Evolutionary conservation across 495 filamentous ascomycete species (phyloP), one percentile per base, ranked within the genome.

Genomic region (Neurospora discreta): DNA sequence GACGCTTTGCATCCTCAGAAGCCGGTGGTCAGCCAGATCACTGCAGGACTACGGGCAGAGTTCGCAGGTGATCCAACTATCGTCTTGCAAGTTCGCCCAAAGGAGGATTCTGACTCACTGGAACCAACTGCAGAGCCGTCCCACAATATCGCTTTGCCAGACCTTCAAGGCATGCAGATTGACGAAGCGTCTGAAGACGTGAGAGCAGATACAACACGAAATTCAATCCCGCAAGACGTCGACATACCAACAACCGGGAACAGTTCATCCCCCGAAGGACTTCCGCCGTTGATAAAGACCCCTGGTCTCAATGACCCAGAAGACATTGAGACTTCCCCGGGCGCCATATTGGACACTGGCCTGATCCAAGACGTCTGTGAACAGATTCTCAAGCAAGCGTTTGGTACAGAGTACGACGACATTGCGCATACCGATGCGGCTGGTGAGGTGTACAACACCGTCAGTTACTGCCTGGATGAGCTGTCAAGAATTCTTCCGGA

Each of bases 401-500:
- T 77, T 23, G 77, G 74, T 5, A 36, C 79, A 10, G 75, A 75
- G 39, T 72, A 79, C 41, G 23, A 75, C 13, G 79, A 80, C 13
- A 73, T 80, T n/a, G 71, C 69, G 4, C 23, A 36, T 26, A 70
- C 71, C 4, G 72, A 70, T n/a, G 68, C 71, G 1, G 73, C 68
- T 16, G 68, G 71, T 10, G 74, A 65, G 2, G 76, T 71, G 3
- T 78, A 73, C 18, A 52, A 76, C 20, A 71, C 74, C 5, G 71
- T 79, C 68, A 71, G 72, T 23, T 74, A 77, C 46, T 79, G 73
- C 46, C 68, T 80, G 16, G 75, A 75, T 2, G 77, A 79, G 70
- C 73, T 80, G 0, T 75, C 74, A 3, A 68, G 69, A 41, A 71
- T 80, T 11, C 68, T 78, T 36, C 65, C 69, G 6, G 67, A 73